Conservation (phyloP, 2,329 filamentous ascomycete species). For the Penicillium expansum region DNA sequence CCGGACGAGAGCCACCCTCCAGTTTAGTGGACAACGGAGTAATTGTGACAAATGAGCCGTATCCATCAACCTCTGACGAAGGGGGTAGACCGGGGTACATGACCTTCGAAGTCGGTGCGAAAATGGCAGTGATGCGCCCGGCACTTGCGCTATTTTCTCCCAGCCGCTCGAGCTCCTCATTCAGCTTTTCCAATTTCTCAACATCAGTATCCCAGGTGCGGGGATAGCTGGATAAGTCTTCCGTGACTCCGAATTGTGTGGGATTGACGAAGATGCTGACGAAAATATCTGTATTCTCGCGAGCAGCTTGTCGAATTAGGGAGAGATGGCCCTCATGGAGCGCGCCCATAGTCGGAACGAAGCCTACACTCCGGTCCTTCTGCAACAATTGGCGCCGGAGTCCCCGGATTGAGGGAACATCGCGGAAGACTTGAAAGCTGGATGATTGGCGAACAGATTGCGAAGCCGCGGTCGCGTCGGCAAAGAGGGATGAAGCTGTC, state of each 20-base stretch:
- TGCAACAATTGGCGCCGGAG: constrained; percentile 66
- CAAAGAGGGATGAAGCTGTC: constrained; percentile 26
- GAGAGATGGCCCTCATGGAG: constrained; percentile 89
- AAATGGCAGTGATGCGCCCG: constrained; percentile 76
- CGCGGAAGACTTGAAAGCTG: constrained; percentile 62
- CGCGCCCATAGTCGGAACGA: constrained; percentile 97
- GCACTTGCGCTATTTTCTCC: constrained; percentile 30
- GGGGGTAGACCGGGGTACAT: constrained; percentile 87
- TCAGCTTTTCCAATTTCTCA: constrained; percentile 63
- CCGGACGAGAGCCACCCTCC: constrained; percentile 81
- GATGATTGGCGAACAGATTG: constrained; percentile 23
- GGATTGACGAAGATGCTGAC: constrained; percentile 96
- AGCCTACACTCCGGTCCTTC: constrained; percentile 70
- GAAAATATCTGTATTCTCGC: constrained; percentile 80
- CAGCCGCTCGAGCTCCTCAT: constrained; percentile 67
- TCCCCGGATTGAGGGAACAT: constrained; percentile 67
- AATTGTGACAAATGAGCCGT: constrained; percentile 87
- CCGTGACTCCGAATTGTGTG: constrained; percentile 85
- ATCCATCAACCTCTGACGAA: constrained; percentile 67
- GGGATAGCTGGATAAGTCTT: constrained; percentile 87
- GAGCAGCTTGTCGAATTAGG: constrained; percentile 77
- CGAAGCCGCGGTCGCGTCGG: constrained; percentile 20
- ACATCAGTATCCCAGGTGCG: constrained; percentile 82
- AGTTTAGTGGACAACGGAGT: constrained; percentile 78
- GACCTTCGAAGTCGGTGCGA: constrained; percentile 74